phyloP scores from a whole-genome alignment of 2,329 filamentous ascomycete genomes.

The Ascochyta rabiei region DNA sequence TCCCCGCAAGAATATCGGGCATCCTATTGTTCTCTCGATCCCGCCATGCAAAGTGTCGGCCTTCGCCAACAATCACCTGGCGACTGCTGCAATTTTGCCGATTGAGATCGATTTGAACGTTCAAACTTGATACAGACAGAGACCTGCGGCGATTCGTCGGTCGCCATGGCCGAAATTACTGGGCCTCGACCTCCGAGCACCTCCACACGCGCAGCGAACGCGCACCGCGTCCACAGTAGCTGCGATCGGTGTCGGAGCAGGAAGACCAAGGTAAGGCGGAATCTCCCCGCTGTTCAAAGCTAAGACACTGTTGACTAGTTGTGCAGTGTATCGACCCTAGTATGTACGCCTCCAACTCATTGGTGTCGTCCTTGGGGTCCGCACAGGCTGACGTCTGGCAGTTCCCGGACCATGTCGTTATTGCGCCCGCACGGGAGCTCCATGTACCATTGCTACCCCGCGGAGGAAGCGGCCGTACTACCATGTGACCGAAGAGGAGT shows the following conservation, averaged over 20 bases:
- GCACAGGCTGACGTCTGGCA: constrained; percentile 30
- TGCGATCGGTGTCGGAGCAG: constrained; percentile 47
- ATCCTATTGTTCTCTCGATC: constrained; percentile 10
- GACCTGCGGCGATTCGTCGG: constrained; percentile 3
- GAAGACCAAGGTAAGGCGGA: constrained; percentile 44
- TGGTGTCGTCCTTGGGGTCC: constrained; percentile 10
- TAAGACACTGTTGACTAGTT: constrained; percentile 32
- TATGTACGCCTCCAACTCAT: constrained; percentile 24
- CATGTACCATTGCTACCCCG: constrained; percentile 45
- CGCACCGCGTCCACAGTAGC: constrained; percentile 45
- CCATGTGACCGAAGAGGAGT: constrained; percentile 49
- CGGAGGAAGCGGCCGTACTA: constrained; percentile 47
- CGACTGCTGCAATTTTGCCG: constrained; percentile 1
- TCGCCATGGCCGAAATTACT: constrained; percentile 37
- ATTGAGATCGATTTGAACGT: constrained; percentile 8
- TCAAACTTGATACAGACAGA: background rate
- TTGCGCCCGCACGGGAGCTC: constrained; percentile 45
- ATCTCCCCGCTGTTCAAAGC: constrained; percentile 13
- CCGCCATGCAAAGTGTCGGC: constrained; percentile 7
- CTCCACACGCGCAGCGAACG: constrained; percentile 32
- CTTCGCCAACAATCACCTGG: constrained; percentile 6
- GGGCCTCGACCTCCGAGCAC: constrained; percentile 22
- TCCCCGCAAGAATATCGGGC: constrained; percentile 11
- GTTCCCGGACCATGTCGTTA: constrained; percentile 49
- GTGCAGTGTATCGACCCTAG: constrained; percentile 48